Base-by-base conservation (phyloP, 2,329 filamentous ascomycete genomes). In the Verticillium tricorpus region DNA sequence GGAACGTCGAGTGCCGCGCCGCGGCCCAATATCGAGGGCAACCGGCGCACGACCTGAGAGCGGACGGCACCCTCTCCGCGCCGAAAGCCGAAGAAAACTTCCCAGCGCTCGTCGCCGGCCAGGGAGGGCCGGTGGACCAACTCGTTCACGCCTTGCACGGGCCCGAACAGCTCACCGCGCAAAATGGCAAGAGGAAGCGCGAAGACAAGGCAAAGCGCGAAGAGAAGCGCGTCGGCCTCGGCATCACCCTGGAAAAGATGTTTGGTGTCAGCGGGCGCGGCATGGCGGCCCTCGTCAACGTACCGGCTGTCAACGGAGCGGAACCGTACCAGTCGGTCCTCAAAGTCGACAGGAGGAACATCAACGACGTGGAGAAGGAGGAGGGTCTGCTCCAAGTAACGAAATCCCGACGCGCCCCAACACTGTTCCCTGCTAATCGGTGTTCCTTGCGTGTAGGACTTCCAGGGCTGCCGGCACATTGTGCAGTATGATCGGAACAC, bases 221-320 rank as follows among this genome's bases (percentile, higher is more conserved):
- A 7, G 6, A 37, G 7, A 6, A 28, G 22, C 60, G 57, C 5
- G 25, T 56, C 25, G 71, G 69, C n/a, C 63, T 70, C 22, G 57
- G 57, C 14, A 63, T 73, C 40, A 61, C 61, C 14, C 70, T 73
- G 50, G 55, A 67, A 58, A 71, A 67, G 56, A 54, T 72, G 35
- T 60, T 73, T 34, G 70, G 65, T n/a, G 25, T 37, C 12, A 72
- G 71, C n/a, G 69, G 71, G 5, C 66, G 64, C 9, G 72, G 71
- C 28, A 67, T 66, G 17, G 69, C 64, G 8, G 64, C 66, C 8
- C 57, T 73, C 3, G 19, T 57, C n/a, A 34, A 32, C 25, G 15
- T 39, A 3, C 22, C 56, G 22, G 40, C 55, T 11, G 50, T 52
- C 45, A 34, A 56, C 15, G 54, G 54, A n/a, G 54, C 12, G 5